phyloP scores from a whole-genome alignment of 1,284 basidiomycete genomes.

The Acaromyces ingoldii region DNA sequence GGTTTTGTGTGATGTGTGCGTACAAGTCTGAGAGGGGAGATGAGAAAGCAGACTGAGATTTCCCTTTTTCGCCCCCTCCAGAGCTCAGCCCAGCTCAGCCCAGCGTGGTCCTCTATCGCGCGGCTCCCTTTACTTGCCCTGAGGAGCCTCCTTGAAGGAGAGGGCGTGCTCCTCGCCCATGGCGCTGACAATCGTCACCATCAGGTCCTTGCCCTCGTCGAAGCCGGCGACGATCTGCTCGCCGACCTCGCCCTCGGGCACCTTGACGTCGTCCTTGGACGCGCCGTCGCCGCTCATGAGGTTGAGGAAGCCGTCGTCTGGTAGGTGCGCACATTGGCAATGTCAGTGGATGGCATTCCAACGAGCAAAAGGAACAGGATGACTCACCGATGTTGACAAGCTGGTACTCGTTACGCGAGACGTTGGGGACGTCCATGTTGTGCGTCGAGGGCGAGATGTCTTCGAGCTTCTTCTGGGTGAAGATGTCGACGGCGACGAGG shows the following conservation, averaged over 20 bases:
- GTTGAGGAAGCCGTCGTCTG: slow-evolving; percentile 72
- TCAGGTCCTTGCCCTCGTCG: slow-evolving; percentile 75
- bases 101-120: no score
- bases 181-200: slow-evolving; percentile 82
- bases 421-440: slow-evolving; percentile 99
- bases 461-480: slow-evolving; percentile 57
- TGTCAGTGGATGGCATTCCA: background rate
- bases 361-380: background rate
- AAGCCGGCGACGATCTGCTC: slow-evolving; percentile 68
- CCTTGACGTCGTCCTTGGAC: slow-evolving; percentile 89
- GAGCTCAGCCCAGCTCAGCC: no score
- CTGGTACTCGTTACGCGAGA: slow-evolving; percentile 82
- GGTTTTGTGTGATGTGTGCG: no score
- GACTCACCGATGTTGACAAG: slow-evolving; percentile 61
- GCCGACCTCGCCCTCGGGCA: slow-evolving; percentile 83
- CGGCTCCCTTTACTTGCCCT: slow-evolving; percentile 4
- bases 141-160: slow-evolving; percentile 55
- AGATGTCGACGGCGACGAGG: slow-evolving; percentile 84
- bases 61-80: no score
- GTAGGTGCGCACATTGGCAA: no score
- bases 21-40: no score
- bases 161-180: slow-evolving; percentile 91
- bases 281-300: slow-evolving; percentile 79
- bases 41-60: no score
- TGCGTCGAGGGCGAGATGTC: slow-evolving; percentile 98